Conservation (phyloP, 352 stramenopile genomes). For the Thalassiosira hispida region DNA sequence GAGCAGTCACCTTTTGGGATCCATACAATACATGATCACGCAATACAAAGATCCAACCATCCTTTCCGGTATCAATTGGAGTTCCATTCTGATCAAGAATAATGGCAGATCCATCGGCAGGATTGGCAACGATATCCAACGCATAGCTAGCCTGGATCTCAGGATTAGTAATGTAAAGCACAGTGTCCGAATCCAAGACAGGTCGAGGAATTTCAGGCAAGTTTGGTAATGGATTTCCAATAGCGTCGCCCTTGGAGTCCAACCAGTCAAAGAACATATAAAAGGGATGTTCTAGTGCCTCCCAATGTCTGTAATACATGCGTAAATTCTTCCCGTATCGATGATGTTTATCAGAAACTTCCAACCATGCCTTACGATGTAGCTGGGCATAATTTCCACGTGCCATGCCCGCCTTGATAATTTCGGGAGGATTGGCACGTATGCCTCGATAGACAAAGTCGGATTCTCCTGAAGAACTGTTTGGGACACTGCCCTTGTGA, state of each 20-base stretch:
- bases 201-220: constrained; percentile 89
- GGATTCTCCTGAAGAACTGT: constrained; percentile 9
- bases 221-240: constrained; percentile 81
- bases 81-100: constrained; percentile 35
- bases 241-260: constrained; percentile 74
- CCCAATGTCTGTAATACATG: constrained; percentile 97
- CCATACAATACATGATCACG: constrained; percentile 94
- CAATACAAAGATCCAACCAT: constrained; percentile 97
- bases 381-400: constrained; percentile 80
- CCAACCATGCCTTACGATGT: constrained; percentile 82
- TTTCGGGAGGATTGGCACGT: constrained; percentile 70
- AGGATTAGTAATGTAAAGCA: constrained; percentile 92
- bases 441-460: constrained; percentile 71
- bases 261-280: constrained; percentile 84
- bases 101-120: constrained; percentile 44
- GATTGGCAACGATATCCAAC: constrained; percentile 72
- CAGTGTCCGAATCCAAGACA: constrained; percentile 93
- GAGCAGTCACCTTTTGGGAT: constrained; percentile 91
- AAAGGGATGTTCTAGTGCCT: constrained; percentile 83
- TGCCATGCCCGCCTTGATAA: constrained; percentile 70
- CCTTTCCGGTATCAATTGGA: constrained; percentile 90
- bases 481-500: constrained; percentile 25
- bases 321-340: constrained; percentile 96
- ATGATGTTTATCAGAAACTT: constrained; percentile 83
- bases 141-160: constrained; percentile 91